phyloP scores from a whole-genome alignment of 805 yeast genomes.

The Candida schatavii region DNA sequence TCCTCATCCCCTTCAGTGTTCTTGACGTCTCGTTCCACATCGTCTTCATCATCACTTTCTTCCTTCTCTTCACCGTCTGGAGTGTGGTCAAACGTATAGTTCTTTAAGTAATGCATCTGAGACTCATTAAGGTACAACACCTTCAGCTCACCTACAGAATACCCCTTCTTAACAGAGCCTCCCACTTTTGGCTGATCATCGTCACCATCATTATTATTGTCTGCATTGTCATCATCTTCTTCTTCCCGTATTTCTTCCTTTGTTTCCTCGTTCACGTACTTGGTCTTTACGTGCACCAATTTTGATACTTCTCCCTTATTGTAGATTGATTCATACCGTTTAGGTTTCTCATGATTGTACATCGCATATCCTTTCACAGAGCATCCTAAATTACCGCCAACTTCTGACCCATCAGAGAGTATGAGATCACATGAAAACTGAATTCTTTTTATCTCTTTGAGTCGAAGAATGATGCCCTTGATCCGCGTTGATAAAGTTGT shows the following conservation, averaged over 20 bases:
- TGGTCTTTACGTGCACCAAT: slow-evolving; percentile 49
- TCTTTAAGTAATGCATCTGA: slow-evolving; percentile 25
- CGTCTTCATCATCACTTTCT: slow-evolving; percentile 14
- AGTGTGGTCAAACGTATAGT: slow-evolving; percentile 34
- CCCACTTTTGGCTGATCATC: slow-evolving; percentile 32
- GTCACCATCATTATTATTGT: slow-evolving; percentile 34
- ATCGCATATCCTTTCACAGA: slow-evolving; percentile 72
- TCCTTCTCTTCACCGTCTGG: slow-evolving; percentile 13
- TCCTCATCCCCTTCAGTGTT: slow-evolving; percentile 9
- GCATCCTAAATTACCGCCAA: slow-evolving; percentile 45
- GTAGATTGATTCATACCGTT: slow-evolving; percentile 51
- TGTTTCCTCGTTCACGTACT: slow-evolving; percentile 35
- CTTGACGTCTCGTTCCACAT: slow-evolving; percentile 12
- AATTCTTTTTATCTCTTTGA: slow-evolving; percentile 61
- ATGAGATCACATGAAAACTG: slow-evolving; percentile 61
- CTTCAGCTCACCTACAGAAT: slow-evolving; percentile 17
- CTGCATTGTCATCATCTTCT: slow-evolving; percentile 25
- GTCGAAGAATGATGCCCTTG: slow-evolving; percentile 47
- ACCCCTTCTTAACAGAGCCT: slow-evolving; percentile 15
- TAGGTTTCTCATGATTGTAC: slow-evolving; percentile 51
- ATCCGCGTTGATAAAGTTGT: slow-evolving; percentile 44
- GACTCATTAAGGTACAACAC: slow-evolving; percentile 25
- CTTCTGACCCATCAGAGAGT: slow-evolving; percentile 43
- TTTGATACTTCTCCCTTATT: slow-evolving; percentile 50
- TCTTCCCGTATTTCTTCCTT: slow-evolving; percentile 41